phyloP scores from a whole-genome alignment of 2,329 filamentous ascomycete genomes.

The Alternaria viburni region DNA sequence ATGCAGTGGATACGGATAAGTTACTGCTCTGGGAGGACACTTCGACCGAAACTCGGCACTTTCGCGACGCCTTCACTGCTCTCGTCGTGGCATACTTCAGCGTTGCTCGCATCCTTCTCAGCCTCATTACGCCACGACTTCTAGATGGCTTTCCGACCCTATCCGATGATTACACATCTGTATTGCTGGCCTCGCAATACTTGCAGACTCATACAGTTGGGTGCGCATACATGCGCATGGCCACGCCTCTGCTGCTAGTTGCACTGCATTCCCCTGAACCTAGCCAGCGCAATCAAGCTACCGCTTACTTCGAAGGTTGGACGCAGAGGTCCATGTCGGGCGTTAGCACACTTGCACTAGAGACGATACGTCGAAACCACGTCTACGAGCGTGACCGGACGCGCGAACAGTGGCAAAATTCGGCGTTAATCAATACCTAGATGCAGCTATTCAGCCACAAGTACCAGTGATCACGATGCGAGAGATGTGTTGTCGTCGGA shows the following conservation, averaged over 20 bases:
- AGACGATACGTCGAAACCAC: constrained; percentile 18
- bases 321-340: constrained; percentile 30
- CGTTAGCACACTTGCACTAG: constrained; percentile 34
- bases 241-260: constrained; percentile 37
- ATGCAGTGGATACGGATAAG: constrained; percentile 7
- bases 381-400: background rate
- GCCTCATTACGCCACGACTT: constrained; percentile 15
- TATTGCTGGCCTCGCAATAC: constrained; percentile 30
- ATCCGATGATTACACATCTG: constrained; percentile 20
- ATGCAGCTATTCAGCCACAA: background rate
- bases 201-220: constrained; percentile 28
- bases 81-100: constrained; percentile 32
- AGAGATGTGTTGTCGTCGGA: background rate
- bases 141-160: constrained; percentile 10
- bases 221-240: constrained; percentile 42
- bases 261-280: constrained; percentile 26
- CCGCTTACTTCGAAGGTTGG: constrained; percentile 30
- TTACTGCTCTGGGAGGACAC: constrained; percentile 8
- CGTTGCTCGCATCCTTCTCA: constrained; percentile 26
- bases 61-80: constrained; percentile 33
- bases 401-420: background rate
- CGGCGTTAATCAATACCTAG: background rate
- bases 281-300: constrained; percentile 22
- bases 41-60: constrained; percentile 7
- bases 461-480: background rate